Evolutionary conservation across 2,329 filamentous ascomycete species (phyloP).

Genomic region (Dothideomycetidae sp.): DNA sequence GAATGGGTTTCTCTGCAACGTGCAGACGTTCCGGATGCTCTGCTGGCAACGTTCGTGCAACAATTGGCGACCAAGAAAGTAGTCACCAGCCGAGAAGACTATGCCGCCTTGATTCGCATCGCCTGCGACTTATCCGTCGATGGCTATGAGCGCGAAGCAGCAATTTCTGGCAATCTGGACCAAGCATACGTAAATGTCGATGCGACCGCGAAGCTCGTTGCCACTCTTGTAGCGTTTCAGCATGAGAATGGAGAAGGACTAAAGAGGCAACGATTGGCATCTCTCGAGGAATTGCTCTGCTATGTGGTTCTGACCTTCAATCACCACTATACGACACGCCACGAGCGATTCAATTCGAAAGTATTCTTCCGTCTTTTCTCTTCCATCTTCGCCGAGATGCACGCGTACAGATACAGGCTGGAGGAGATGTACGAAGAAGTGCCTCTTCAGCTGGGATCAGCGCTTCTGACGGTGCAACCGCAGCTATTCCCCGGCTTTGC

Average conservation of each 20-base stretch:
- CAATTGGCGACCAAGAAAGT: conserved; percentile 66
- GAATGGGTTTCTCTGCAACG: conserved; percentile 85
- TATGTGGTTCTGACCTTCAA: conserved; percentile 70
- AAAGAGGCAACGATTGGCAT: conserved; percentile 40
- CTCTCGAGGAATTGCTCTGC: conserved; percentile 64
- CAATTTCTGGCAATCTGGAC: conserved; percentile 44
- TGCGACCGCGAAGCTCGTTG: conserved; percentile 66
- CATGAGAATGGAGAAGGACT: conserved; percentile 39
- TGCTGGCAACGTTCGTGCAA: conserved; percentile 61
- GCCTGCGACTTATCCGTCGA: conserved; percentile 68
- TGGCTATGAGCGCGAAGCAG: conserved; percentile 59
- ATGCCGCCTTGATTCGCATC: conserved; percentile 63
- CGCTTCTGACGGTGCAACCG: conserved; percentile 62
- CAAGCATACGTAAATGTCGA: conserved; percentile 55
- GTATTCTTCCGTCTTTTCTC: conserved; percentile 88
- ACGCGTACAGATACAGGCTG: conserved; percentile 16
- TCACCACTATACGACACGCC: conserved; percentile 68
- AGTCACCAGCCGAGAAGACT: conserved; percentile 60
- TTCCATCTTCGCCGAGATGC: conserved; percentile 62
- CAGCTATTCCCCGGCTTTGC: conserved; percentile 65
- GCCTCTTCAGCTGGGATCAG: conserved; percentile 42
- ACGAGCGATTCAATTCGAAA: conserved; percentile 70
- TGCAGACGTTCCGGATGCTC: conserved; percentile 58
- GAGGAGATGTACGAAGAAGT: conserved; percentile 24
- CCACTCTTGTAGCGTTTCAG: conserved; percentile 60